Conservation (phyloP, 179 eudicot species). For the Beta corolliflora region DNA sequence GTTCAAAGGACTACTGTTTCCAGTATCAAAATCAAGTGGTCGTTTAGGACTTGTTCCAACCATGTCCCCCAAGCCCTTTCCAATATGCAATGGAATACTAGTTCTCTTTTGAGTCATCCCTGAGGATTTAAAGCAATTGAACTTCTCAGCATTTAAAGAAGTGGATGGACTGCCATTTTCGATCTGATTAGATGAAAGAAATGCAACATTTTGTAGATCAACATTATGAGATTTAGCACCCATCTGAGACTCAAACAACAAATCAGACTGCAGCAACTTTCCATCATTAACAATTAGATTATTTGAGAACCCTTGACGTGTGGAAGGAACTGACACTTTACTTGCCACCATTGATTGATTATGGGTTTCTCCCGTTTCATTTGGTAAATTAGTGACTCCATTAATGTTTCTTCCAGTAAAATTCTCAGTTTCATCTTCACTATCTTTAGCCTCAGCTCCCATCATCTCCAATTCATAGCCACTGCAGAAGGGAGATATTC, state of each 20-base stretch:
- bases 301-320: conserved; percentile 32
- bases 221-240: conserved; percentile 26
- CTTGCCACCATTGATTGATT: conserved; percentile 32
- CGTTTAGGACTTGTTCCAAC: conserved; percentile 19
- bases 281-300: conserved; percentile 22
- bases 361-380: conserved; percentile 24
- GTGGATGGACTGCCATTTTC: conserved; percentile 17
- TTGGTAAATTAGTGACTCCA: conserved; percentile 33
- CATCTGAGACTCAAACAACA: conserved; percentile 24
- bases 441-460: conserved; percentile 86
- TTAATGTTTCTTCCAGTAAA: conserved; percentile 25
- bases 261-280: conserved; percentile 32
- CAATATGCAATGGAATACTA: conserved; percentile 14
- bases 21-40: conserved; percentile 2
- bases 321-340: conserved; percentile 32
- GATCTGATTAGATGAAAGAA: conserved; percentile 9
- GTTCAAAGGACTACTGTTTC: conserved; percentile 18
- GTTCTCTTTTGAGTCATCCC: conserved; percentile 27
- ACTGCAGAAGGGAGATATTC: conserved; percentile 39
- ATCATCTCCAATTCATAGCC: conserved; percentile 75
- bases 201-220: conserved; percentile 10
- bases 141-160: conserved; percentile 31
- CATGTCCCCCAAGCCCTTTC: conserved; percentile 16
- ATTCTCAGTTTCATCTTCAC: conserved; percentile 69
- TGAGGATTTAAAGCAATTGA: conserved; percentile 22